Conservation (phyloP, 345 rosid genomes). For the Melaleuca quinquenervia region DNA sequence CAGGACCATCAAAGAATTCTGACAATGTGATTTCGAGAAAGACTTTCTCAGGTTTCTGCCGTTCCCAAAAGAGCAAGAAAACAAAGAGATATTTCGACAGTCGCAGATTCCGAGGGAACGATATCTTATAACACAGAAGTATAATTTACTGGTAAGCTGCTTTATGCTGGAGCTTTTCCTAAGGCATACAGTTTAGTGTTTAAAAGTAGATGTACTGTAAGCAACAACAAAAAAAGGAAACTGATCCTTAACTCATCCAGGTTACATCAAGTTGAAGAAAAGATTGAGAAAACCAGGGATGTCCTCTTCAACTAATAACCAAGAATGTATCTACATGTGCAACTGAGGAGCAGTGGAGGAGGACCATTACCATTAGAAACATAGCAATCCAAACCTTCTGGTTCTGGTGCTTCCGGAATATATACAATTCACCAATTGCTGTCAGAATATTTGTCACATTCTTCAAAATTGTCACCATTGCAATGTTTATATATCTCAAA, state of each 20-base stretch:
- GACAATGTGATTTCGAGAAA: background rate
- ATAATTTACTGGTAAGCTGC: background rate
- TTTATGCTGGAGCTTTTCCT: background rate
- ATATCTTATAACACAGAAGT: background rate
- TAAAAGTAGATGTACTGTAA: background rate
- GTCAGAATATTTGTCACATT: conserved; percentile 86
- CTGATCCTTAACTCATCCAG: background rate
- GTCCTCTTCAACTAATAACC: background rate
- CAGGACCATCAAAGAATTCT: background rate
- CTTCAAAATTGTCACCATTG: conserved; percentile 97
- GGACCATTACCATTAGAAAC: conserved; percentile 66
- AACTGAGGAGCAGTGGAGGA: background rate
- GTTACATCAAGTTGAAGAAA: background rate
- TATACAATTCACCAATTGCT: conserved; percentile 75
- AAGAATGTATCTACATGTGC: background rate
- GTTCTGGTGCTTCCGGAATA: conserved; percentile 77
- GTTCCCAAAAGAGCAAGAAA: background rate
- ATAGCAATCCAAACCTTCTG: conserved; percentile 91
- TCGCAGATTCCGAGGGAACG: background rate
- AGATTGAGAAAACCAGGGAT: background rate
- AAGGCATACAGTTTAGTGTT: background rate
- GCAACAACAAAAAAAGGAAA: background rate
- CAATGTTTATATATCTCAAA: conserved; percentile 79
- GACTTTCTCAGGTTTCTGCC: background rate
- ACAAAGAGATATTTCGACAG: background rate